These are phyloP conservation scores for Backusella westeae DNA, from an alignment of 192 early-diverging fungal species.

Conservation along the genomic window DNA sequence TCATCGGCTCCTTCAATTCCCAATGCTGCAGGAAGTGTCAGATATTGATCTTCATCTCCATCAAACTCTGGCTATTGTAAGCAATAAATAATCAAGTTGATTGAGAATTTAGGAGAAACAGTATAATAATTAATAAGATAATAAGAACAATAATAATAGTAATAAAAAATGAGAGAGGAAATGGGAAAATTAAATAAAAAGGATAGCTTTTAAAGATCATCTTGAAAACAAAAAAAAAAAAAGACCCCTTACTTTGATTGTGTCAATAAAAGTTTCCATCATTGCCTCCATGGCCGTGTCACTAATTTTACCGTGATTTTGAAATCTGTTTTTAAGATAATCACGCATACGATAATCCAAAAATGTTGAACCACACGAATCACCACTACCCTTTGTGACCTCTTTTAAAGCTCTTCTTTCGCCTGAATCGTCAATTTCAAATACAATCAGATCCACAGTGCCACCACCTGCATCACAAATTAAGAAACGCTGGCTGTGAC, in stretches of 20 bases:
- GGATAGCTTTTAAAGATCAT: neutral
- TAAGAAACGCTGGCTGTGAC: slow-evolving; percentile 44
- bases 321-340: slow-evolving; percentile 42
- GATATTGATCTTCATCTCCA: slow-evolving; percentile 43
- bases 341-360: slow-evolving; percentile 50
- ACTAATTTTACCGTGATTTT: slow-evolving; percentile 27
- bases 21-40: slow-evolving; percentile 37
- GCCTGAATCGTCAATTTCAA: slow-evolving; percentile 8
- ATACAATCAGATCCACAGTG: slow-evolving; percentile 45
- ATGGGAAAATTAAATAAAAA: neutral
- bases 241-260: slow-evolving; percentile 39
- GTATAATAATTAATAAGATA: neutral
- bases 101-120: neutral
- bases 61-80: slow-evolving; percentile 44
- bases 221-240: neutral
- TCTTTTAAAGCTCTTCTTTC: slow-evolving; percentile 37
- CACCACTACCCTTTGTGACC: slow-evolving; percentile 53
- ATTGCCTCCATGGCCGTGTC: slow-evolving; percentile 31
- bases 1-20: slow-evolving; percentile 34
- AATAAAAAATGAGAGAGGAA: neutral
- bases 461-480: slow-evolving; percentile 56
- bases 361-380: slow-evolving; percentile 49
- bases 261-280: slow-evolving; percentile 50
- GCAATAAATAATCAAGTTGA: neutral
- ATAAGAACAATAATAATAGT: too few relatives aligned